A percentile compares a stretch with the other conserved stretches of the same genome.
phyloP scores from a whole-genome alignment of 2,329 filamentous ascomycete species.

The Alternaria atra region DNA sequence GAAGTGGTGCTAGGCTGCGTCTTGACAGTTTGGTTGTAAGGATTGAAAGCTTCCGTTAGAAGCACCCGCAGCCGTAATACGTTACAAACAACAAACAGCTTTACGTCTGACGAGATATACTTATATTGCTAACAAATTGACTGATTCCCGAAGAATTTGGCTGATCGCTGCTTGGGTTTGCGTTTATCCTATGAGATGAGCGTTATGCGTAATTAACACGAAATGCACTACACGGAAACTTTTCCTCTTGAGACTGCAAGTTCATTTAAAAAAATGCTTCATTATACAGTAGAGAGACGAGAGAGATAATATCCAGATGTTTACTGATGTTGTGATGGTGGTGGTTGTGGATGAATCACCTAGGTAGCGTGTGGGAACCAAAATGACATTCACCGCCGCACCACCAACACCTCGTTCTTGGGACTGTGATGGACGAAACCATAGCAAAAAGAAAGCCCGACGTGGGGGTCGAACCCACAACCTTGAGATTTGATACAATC shows the following conservation, averaged over 20 bases:
- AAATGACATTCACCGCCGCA: neutral
- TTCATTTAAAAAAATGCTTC: neutral
- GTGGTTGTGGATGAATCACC: neutral
- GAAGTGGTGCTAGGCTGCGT: neutral
- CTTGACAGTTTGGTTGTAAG: no score
- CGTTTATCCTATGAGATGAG: neutral
- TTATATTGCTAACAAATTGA: no score
- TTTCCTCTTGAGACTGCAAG: neutral
- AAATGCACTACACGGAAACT: neutral
- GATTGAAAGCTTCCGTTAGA: no score
- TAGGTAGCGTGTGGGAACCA: neutral
- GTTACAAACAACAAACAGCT: no score
- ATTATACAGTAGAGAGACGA: neutral
- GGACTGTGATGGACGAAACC: neutral
- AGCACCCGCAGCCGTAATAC: no score
- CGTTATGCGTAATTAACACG: neutral
- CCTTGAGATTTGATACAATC: conserved; percentile 23
- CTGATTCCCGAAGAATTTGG: no score
- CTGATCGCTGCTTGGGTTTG: neutral
- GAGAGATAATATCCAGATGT: neutral
- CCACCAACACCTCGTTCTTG: neutral
- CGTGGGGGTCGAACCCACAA: conserved; percentile 26
- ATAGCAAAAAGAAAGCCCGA: conserved; percentile 16
- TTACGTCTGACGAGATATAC: no score
- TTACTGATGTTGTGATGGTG: neutral